Conservation (phyloP, 2,329 filamentous ascomycete genomes). For the Exserohilum turcica region DNA sequence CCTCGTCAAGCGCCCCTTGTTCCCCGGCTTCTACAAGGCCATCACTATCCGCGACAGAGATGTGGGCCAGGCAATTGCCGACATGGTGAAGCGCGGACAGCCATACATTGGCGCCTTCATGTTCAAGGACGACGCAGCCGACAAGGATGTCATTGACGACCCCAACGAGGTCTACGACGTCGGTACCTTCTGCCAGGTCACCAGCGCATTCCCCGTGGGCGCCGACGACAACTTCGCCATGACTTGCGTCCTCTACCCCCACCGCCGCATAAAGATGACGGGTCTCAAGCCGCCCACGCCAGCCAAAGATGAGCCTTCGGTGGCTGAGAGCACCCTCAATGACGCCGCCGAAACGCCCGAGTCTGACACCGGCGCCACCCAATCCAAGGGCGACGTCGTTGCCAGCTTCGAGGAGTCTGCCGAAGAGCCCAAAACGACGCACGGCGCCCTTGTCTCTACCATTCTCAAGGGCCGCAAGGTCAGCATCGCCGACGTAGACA, state of each 20-base stretch:
- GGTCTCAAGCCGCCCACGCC: constrained; percentile 72
- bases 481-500: constrained; percentile 94
- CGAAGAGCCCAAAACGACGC: constrained; percentile 58
- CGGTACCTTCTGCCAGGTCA: constrained; percentile 97
- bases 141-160: constrained; percentile 91
- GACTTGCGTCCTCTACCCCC: constrained; percentile 93
- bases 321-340: constrained; percentile 49
- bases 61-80: constrained; percentile 88
- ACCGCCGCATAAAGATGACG: constrained; percentile 90
- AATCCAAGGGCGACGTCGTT: constrained; percentile 78
- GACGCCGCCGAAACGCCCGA: constrained; percentile 48
- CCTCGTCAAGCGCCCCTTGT: constrained; percentile 89
- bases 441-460: constrained; percentile 78
- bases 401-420: constrained; percentile 91
- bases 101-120: constrained; percentile 97
- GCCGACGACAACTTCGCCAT: constrained; percentile 78
- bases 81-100: constrained; percentile 95
- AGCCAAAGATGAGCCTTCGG: constrained; percentile 38
- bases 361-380: constrained; percentile 56
- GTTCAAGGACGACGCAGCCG: constrained; percentile 93
- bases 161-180: constrained; percentile 92
- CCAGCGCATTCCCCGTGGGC: constrained; percentile 89
- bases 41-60: constrained; percentile 94
- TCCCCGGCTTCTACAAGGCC: constrained; percentile 98
- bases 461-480: constrained; percentile 92